Conservation (phyloP, 768 basidiomycete genomes). For the Suillus subluteus region DNA sequence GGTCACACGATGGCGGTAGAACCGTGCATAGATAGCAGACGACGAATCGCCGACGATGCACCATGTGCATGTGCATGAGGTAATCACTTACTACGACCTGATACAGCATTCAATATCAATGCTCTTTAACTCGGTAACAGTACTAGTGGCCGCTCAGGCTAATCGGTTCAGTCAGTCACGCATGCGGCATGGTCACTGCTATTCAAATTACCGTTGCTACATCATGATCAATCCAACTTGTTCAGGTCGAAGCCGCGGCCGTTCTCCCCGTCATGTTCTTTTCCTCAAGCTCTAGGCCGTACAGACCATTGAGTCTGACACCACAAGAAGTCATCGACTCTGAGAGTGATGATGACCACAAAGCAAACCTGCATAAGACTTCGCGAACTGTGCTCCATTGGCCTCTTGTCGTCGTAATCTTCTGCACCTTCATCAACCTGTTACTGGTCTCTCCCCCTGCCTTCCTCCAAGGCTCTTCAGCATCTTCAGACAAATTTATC, state of each 20-base stretch:
- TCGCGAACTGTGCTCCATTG: not conserved
- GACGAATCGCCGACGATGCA: not conserved
- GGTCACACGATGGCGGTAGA: not conserved
- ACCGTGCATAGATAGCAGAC: not conserved
- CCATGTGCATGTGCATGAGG: not conserved
- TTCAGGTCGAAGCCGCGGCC: not conserved
- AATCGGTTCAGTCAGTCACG: not conserved
- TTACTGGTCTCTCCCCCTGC: not conserved
- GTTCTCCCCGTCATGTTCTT: not conserved
- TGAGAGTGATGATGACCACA: not conserved
- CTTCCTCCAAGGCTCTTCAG: not conserved
- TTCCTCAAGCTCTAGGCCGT: not conserved
- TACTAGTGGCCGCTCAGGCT: not conserved
- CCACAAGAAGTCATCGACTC: slow-evolving; percentile 1
- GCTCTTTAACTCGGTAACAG: no score
- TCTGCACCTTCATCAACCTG: not conserved
- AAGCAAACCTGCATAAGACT: not conserved
- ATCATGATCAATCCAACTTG: not conserved
- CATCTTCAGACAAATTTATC: not conserved
- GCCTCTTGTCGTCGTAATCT: slow-evolving; percentile 1
- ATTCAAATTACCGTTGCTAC: not conserved
- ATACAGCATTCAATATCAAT: no score
- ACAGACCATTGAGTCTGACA: slow-evolving; percentile 1
- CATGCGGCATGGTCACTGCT: not conserved
- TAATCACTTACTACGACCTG: no score